Percentiles rank a stretch among this genome's conserved stretches.
Conservation (phyloP, 2,329 filamentous ascomycete genomes). For the Aspergillus melleus region DNA sequence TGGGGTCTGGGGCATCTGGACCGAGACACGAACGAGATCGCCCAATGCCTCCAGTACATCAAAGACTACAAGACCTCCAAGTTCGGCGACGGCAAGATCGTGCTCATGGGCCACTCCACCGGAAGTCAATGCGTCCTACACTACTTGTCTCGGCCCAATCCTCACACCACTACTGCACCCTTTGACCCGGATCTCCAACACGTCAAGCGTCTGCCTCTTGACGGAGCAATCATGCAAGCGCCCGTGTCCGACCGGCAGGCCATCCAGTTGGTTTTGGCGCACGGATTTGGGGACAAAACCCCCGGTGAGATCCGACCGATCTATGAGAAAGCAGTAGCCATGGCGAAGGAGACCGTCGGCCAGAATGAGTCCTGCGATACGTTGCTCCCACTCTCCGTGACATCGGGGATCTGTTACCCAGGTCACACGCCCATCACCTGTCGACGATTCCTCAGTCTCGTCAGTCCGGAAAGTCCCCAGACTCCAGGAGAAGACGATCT, state of each 20-base stretch:
- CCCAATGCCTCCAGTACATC: conserved; percentile 54
- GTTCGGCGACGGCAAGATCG: conserved; percentile 49
- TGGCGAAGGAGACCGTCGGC: conserved; percentile 30
- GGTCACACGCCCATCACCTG: conserved; percentile 52
- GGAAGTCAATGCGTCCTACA: conserved; percentile 69
- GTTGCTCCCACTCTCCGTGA: conserved; percentile 36
- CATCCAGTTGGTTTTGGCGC: conserved; percentile 40
- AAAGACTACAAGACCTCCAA: conserved; percentile 34
- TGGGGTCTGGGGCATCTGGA: conserved; percentile 57
- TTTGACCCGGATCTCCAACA: conserved; percentile 34
- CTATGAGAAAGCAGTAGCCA: conserved; percentile 33
- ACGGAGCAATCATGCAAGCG: conserved; percentile 78
- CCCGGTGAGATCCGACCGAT: conserved; percentile 24
- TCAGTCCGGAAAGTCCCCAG: conserved; percentile 53
- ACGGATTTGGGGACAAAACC: conserved; percentile 27
- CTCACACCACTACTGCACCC: conserved; percentile 29
- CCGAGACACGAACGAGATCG: conserved; percentile 56
- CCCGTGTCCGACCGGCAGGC: conserved; percentile 76
- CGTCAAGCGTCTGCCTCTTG: conserved; percentile 54
- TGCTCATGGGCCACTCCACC: conserved; percentile 68
- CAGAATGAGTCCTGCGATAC: conserved; percentile 25
- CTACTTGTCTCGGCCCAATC: conserved; percentile 54
- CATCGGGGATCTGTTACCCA: conserved; percentile 32
- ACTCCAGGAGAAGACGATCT: conserved; percentile 76
- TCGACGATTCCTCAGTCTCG: conserved; percentile 58